Conservation (phyloP, 106 monocot species). For the Acanthochlamys bracteata region DNA sequence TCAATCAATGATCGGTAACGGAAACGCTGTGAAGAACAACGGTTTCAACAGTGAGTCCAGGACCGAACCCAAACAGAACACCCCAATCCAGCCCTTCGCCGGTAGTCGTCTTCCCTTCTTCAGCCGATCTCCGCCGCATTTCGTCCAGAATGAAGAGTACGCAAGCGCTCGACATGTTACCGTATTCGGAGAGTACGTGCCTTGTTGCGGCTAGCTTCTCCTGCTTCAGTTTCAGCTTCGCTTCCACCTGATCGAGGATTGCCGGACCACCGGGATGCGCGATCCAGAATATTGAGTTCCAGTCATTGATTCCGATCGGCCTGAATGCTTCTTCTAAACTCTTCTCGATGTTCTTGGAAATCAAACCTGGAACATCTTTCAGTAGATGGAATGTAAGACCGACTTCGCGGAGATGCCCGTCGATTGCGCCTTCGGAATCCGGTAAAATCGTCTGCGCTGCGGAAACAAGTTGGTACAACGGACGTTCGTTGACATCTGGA, state of each 20-base stretch:
- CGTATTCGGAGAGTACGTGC: constrained; percentile 40
- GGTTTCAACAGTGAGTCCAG: constrained; percentile 8
- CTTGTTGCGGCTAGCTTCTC: constrained; percentile 31
- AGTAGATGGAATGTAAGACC: constrained; percentile 57
- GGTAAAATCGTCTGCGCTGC: constrained; percentile 51
- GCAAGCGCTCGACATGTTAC: constrained; percentile 51
- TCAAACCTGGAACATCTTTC: constrained; percentile 61
- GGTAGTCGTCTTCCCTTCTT: constrained; percentile 10
- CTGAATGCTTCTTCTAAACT: constrained; percentile 40
- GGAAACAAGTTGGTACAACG: constrained; percentile 50
- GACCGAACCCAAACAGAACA: constrained; percentile 11
- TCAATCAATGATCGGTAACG: not conserved
- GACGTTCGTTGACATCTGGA: constrained; percentile 39
- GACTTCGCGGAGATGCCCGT: constrained; percentile 57
- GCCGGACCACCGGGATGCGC: constrained; percentile 41
- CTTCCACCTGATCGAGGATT: constrained; percentile 48
- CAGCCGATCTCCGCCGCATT: constrained; percentile 28
- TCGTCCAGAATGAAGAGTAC: constrained; percentile 57
- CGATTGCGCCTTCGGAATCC: constrained; percentile 66
- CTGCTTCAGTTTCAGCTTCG: constrained; percentile 26
- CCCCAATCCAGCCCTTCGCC: constrained; percentile 13
- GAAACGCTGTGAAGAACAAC: constrained; percentile 3
- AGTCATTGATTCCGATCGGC: constrained; percentile 42
- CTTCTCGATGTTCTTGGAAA: constrained; percentile 70
- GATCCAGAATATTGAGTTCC: constrained; percentile 47